Percentiles rank a stretch among this genome's conserved stretches.
phyloP scores from a whole-genome alignment of 148 eudicot species.

The Amaranthus palmeri region DNA sequence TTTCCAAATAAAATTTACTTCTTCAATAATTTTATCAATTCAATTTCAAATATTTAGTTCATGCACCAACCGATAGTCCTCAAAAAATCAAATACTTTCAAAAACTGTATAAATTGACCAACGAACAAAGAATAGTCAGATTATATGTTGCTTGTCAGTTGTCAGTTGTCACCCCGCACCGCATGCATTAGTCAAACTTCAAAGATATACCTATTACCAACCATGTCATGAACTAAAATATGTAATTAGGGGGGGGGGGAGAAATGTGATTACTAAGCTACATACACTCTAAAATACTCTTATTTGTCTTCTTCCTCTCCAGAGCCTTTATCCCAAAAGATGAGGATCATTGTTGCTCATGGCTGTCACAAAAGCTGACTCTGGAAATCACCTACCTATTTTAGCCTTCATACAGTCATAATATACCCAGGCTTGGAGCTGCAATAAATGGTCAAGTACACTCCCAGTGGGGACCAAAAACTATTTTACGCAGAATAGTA shows the following conservation, averaged over 20 bases:
- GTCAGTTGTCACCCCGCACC: not conserved
- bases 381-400: too few species aligned
- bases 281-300: not conserved
- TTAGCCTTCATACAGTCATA: too few species aligned
- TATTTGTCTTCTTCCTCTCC: not conserved
- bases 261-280: not conserved
- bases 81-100: not conserved
- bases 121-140: not conserved
- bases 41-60: not conserved
- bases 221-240: too few species aligned
- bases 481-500: too few species aligned
- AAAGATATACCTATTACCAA: not conserved
- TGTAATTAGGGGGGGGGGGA: not conserved
- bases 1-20: not conserved
- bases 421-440: too few species aligned
- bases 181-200: not conserved
- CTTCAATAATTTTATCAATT: not conserved
- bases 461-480: too few species aligned
- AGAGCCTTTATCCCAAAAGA: too few species aligned
- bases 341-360: too few species aligned
- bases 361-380: too few species aligned
- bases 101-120: not conserved
- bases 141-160: not conserved
- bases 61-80: constrained; percentile 4
- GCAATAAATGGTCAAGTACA: too few species aligned